A percentile compares a stretch with the other conserved stretches of the same genome.
Evolutionary conservation across 495 filamentous ascomycete genomes (phyloP).

Genomic region (Talaromyces borbonicus): DNA sequence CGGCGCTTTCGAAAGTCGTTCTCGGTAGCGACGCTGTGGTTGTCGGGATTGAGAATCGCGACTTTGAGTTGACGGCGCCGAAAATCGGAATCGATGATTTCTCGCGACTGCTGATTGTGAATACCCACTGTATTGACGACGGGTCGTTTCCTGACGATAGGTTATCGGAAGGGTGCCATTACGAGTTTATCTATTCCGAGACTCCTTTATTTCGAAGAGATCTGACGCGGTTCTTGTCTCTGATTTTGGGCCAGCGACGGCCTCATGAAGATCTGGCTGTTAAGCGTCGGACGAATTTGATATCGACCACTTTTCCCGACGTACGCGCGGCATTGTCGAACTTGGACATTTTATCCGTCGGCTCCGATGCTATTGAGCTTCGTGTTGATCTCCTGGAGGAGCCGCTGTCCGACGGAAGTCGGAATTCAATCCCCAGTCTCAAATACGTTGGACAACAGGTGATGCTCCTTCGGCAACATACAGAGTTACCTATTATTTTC

Average conservation of each 20-base stretch:
- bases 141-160: slow-evolving; percentile 54
- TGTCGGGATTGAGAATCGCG: slow-evolving; percentile 44
- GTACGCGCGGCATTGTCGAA: slow-evolving; percentile 76
- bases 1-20: slow-evolving; percentile 40
- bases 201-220: slow-evolving; percentile 64
- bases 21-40: slow-evolving; percentile 42
- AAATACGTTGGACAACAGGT: slow-evolving; percentile 79
- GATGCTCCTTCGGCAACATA: slow-evolving; percentile 71
- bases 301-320: slow-evolving; percentile 79
- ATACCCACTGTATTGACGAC: slow-evolving; percentile 62
- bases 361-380: slow-evolving; percentile 73
- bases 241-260: slow-evolving; percentile 64
- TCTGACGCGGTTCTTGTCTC: slow-evolving; percentile 63
- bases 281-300: slow-evolving; percentile 68
- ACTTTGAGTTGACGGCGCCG: slow-evolving; percentile 41
- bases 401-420: slow-evolving; percentile 45
- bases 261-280: slow-evolving; percentile 65
- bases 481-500: slow-evolving; percentile 78
- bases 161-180: slow-evolving; percentile 58
- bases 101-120: slow-evolving; percentile 49
- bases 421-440: slow-evolving; percentile 57
- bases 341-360: slow-evolving; percentile 74
- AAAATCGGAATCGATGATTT: slow-evolving; percentile 36
- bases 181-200: slow-evolving; percentile 73
- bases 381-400: slow-evolving; percentile 75